A percentile compares a stretch with the other conserved stretches of the same genome.
Evolutionary conservation across 2,329 filamentous ascomycete genomes (phyloP).

Genomic region (Leptosphaerulina australis): DNA sequence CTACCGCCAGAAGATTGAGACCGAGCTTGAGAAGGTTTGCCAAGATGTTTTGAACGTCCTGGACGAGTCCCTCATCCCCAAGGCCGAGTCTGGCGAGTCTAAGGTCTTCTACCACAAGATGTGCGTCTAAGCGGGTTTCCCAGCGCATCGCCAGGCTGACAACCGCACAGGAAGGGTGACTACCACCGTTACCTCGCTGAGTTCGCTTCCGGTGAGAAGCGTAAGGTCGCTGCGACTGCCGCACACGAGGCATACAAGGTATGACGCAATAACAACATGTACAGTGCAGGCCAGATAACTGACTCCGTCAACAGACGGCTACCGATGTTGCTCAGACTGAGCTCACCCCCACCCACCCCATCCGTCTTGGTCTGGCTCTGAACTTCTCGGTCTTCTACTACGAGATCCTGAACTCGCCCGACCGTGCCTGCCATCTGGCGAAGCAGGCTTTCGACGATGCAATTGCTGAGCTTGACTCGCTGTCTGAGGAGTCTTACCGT

Average conservation of each 20-base stretch:
- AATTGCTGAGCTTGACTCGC: slow-evolving; percentile 96
- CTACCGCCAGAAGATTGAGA: slow-evolving; percentile 98
- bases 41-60: slow-evolving; percentile 96
- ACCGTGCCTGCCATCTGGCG: slow-evolving; percentile 96
- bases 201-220: slow-evolving; percentile 91
- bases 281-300: slow-evolving; percentile 23
- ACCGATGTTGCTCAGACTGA: slow-evolving; percentile 98
- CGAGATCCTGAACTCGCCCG: slow-evolving; percentile 97
- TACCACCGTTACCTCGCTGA: slow-evolving; percentile 96
- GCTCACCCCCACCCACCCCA: slow-evolving; percentile 95
- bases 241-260: slow-evolving; percentile 98
- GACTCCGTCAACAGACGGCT: slow-evolving; percentile 70
- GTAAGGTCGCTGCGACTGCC: slow-evolving; percentile 83
- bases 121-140: slow-evolving; percentile 61
- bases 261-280: slow-evolving; percentile 47
- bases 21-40: slow-evolving; percentile 96
- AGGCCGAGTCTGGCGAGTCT: slow-evolving; percentile 94
- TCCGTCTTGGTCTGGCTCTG: slow-evolving; percentile 93
- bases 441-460: slow-evolving; percentile 99
- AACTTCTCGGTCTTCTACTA: slow-evolving; percentile 99
- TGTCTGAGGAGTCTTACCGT: slow-evolving; percentile 97
- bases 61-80: slow-evolving; percentile 90
- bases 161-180: slow-evolving; percentile 80
- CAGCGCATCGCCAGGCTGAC: slow-evolving; percentile 23
- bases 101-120: slow-evolving; percentile 99